Percentiles rank a stretch among this genome's conserved stretches.
These are phyloP conservation scores for Alloteropsis angusta DNA, from an alignment of 202 grass and related monocot species.

Conservation along the genomic window DNA sequence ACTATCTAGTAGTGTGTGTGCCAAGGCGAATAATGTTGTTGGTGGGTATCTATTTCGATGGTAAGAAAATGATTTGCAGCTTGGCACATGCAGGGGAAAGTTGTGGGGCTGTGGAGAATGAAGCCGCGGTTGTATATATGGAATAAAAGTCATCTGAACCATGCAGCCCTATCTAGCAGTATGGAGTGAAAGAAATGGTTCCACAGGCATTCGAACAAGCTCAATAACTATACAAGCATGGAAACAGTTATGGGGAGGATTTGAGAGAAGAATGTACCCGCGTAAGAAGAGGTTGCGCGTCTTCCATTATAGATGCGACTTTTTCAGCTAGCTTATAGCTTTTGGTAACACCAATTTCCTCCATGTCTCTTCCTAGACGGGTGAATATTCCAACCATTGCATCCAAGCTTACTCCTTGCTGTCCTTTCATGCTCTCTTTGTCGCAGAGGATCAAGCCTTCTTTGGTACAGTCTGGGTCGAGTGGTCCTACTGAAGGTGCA, in stretches of 20 bases:
- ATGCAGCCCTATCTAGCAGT: neutral
- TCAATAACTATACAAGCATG: neutral
- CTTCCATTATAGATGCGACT: constrained; percentile 82
- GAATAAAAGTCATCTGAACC: neutral
- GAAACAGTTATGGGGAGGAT: neutral
- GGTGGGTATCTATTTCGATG: neutral
- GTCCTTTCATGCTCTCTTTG: constrained; percentile 77
- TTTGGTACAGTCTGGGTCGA: constrained; percentile 57
- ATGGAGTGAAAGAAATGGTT: neutral
- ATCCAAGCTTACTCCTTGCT: constrained; percentile 94
- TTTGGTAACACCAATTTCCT: constrained; percentile 71
- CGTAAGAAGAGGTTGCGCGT: constrained; percentile 83
- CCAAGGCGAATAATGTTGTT: neutral
- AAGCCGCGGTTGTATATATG: neutral
- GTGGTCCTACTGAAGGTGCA: constrained; percentile 64
- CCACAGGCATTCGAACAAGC: neutral
- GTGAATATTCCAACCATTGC: constrained; percentile 83
- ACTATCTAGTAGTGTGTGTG: neutral
- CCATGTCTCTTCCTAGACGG: constrained; percentile 86
- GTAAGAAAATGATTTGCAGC: neutral
- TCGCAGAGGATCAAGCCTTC: constrained; percentile 89
- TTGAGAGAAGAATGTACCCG: constrained; percentile 39
- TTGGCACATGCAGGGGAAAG: neutral
- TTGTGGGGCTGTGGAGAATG: neutral
- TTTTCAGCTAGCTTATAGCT: constrained; percentile 85